Conservation (phyloP, 73 alveolate genomes). For the Paramecium bursaria region DNA sequence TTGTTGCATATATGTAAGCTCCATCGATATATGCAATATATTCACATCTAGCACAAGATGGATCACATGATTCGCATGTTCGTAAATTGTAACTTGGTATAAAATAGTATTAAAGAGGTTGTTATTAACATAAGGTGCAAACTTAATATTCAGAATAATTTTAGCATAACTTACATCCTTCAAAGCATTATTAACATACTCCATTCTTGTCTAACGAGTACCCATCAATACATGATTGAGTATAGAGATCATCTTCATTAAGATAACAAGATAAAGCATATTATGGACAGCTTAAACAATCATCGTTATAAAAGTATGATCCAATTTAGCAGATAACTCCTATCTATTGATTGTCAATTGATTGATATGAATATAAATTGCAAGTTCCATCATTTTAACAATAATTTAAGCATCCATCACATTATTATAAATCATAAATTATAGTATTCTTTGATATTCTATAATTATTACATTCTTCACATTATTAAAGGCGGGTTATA, state of each 20-base stretch:
- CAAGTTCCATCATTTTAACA: too few relatives aligned
- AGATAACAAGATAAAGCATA: background rate
- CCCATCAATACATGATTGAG: background rate
- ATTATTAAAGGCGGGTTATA: too few relatives aligned
- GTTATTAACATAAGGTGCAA: constrained; percentile 2
- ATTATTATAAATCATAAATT: too few relatives aligned
- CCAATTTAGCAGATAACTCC: too few relatives aligned
- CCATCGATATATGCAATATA: background rate
- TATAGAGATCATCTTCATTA: background rate
- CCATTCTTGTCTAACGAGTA: background rate
- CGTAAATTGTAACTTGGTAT: constrained; percentile 16
- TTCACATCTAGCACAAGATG: constrained; percentile 45
- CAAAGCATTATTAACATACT: background rate
- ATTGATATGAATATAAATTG: too few relatives aligned
- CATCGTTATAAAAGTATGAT: too few relatives aligned
- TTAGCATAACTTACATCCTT: background rate
- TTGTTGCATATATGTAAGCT: background rate
- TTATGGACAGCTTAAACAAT: too few relatives aligned
- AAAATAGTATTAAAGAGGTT: background rate
- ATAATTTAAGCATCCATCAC: too few relatives aligned
- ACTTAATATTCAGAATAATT: background rate
- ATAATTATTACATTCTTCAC: too few relatives aligned
- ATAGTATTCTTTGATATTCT: too few relatives aligned
- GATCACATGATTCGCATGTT: constrained; percentile 31
- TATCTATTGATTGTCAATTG: too few relatives aligned